Evolutionary conservation across 2,329 filamentous ascomycete species (phyloP), one percentile per base, ranked within the genome.

Genomic region (Penicillium vulpinum): DNA sequence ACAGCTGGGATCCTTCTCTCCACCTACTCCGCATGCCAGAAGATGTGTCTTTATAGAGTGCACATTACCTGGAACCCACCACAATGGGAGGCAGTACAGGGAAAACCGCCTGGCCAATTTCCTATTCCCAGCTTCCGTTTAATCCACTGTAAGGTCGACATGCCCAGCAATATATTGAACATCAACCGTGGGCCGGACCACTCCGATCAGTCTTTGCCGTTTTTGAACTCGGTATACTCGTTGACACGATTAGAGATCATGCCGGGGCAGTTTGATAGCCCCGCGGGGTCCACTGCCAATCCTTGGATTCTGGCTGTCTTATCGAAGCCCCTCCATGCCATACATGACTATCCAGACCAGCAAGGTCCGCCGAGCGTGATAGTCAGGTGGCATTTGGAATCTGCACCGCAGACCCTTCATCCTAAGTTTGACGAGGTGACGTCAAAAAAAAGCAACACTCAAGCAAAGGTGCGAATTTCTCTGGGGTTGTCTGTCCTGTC

Each of bases 381-480:
- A 60, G 87, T 91, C 61, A 84, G 89, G 60, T 97, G 93, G 93
- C 88, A 94, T 64, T 72, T 93, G 10, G 81, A 83, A 31, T 85
- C 89, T 31, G 81, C 85, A 46, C 76, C 82, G n/a, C 85, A 88
- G 61, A 80, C 77, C 10, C 77, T 95, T 8, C 89, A 94, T 69
- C 77, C 87, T 2, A 88, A 88, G 13, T 93, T 96, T 70, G 88
- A 91, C 62, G 88, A 92, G 64, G 80, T 94, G 26, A 85, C 86
- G 8, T 81, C 82, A 41, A 85, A 88, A 64, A 85, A 85, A 67
- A 85, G 84, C 67, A 84, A 80, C 58, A 72, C 73, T 45, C 68
- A 77, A 60, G 39, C 69, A 29, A 73, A 75, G 65, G 71, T 77
- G 73, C 28, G 56, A 21, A 35, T 21, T 2, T 2, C 40, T 31